Base-by-base conservation (phyloP, 1,284 basidiomycete genomes). In the Pisolithus thermaeus region DNA sequence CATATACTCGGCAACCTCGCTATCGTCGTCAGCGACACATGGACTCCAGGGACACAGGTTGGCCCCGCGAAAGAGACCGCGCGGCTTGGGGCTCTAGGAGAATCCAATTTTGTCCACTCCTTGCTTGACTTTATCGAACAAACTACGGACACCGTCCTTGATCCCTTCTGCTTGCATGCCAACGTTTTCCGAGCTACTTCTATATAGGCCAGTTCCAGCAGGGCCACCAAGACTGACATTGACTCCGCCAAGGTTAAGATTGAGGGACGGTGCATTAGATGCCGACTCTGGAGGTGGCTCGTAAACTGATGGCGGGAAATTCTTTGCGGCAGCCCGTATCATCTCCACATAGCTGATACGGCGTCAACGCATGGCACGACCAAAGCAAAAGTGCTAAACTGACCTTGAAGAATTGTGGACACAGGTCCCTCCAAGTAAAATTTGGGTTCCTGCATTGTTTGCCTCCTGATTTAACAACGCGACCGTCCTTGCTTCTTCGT, bases 331-430 rank as follows among this genome's bases (percentile, higher is more conserved):
- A 22, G 77, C 70, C 46, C 80, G 78, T 49, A 90, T 70, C 84
- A 88, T 89, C 60, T 89, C 85, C 47, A 89, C 70, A 65, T 83
- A 90, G 61, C 84, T 90, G 59, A 8, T 36, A n/a, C 27, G 49
- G 22, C 36, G 47, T 12, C 7, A 16, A 32, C 41, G 36, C 22
- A 9, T 42, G 8, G 40, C 40, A 25, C 27, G 12, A 44, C 35
- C 9, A 18, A 11, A 35, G 20, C 12, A 20, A 36, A 9, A 46
- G n/a, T 35, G 38, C 14, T 5, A 25, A 23, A 20, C 50, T 53
- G 65, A 93, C 91, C 84, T 90, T 18, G 84, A 83, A 3, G 93
- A 96, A 65, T 97, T 97, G 67, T 95, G 93, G 16, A 98, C 79
- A 57, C 86, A 94, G 39, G 91, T 95, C 9, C 95, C 94, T 8